These are phyloP conservation scores for Elasticomyces elasticus DNA, from an alignment of 495 filamentous ascomycete species.

Conservation along the genomic window DNA sequence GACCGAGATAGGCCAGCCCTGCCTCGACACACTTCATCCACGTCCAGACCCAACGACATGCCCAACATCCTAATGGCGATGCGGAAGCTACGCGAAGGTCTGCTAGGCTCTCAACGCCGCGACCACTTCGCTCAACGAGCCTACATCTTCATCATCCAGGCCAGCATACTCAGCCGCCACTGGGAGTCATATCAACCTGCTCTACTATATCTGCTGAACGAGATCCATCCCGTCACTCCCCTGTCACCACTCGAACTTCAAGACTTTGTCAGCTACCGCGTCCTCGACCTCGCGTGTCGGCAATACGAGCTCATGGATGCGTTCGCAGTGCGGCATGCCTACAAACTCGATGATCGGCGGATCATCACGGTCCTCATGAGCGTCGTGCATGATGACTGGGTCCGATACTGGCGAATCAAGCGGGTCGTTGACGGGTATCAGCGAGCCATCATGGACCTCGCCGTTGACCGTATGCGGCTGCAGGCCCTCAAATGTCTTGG, in stretches of 20 bases:
- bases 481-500: constrained; percentile 78
- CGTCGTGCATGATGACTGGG: constrained; percentile 71
- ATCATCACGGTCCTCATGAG: constrained; percentile 59
- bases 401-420: constrained; percentile 62
- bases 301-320: constrained; percentile 65
- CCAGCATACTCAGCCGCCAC: constrained; percentile 67
- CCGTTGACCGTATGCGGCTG: constrained; percentile 56
- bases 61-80: constrained; percentile 60
- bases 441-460: constrained; percentile 67
- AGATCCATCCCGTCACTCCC: constrained; percentile 50
- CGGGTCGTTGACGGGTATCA: constrained; percentile 65
- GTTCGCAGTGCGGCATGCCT: constrained; percentile 48
- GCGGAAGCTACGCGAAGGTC: constrained; percentile 82
- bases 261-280: constrained; percentile 68
- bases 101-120: constrained; percentile 59
- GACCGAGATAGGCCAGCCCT: constrained; percentile 18
- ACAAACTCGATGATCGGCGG: constrained; percentile 51
- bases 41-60: constrained; percentile 35
- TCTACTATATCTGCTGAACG: constrained; percentile 62
- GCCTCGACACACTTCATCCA: constrained; percentile 10
- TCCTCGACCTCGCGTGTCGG: constrained; percentile 82
- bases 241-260: constrained; percentile 58
- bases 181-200: constrained; percentile 85
- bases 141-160: constrained; percentile 65
- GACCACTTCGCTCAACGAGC: constrained; percentile 43